Base-by-base conservation (phyloP, 2,329 filamentous ascomycete genomes). In the Pyricularia pennisetigena region DNA sequence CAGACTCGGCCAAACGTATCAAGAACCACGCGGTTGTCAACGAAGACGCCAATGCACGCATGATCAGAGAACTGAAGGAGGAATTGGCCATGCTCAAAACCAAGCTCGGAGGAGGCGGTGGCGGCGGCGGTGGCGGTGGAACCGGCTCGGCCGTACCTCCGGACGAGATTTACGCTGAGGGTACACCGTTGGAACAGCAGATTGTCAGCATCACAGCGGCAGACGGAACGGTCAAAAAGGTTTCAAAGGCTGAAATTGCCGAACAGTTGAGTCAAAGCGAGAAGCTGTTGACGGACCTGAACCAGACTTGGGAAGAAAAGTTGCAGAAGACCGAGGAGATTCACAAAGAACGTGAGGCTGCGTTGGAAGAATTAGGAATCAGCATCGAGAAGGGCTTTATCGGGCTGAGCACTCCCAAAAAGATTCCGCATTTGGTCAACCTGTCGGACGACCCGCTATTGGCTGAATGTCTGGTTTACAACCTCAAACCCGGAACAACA, bases 231-330 rank as follows among this genome's bases (percentile, higher is more conserved):
- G 83, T 97, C 72, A 97, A 97, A 81, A 96, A 96, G 77, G 95
- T 99, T 54, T 97, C 94, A 67, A 99, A 99, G 78, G 95, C 95
- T 2, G 95, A 99, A 76, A 99, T 99, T 77, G 92, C 93, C 6
- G 95, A 99, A 77, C 96, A 99, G 78, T 83, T 99, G 29, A 94
- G 90, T 73, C 95, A 98, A 77, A 97, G 93, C 71, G 95, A 99
- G 80, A 99, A 99, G 79, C 85, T 99, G 24, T 91, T 98, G 75
- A 90, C 91, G 66, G 95, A 99, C 76, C 86, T 99, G 68, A 99
- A 99, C 75, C 94, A 99, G 80, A 99, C 95, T 0, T 99, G 95
- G 95, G 95, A 99, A 80, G 88, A 99, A 80, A 98, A 98, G 79
- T 81, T 99, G 70, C 85, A 88, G 71, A 66, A 96, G 80, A 99